Base-by-base conservation (phyloP, 208 protist genomes). In the Leishmania mexicana region DNA sequence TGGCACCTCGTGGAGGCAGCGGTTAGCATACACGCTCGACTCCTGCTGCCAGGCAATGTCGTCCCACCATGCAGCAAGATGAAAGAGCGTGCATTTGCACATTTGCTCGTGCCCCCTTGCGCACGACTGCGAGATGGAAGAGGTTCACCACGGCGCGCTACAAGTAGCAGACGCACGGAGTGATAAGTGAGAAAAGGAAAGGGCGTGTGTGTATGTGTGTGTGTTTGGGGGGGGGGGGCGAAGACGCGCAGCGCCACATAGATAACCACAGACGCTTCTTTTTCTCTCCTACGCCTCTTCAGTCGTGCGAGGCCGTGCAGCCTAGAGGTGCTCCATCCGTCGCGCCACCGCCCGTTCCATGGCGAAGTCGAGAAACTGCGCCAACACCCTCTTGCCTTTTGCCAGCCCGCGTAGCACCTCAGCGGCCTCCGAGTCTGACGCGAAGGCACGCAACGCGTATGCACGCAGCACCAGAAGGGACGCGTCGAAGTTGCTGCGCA, bases 311-410 rank as follows among this genome's bases (percentile, higher is more conserved):
- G 10, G 31, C 40, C 0, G 21, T n/a, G 38, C 24, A 57, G 13
- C 38, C 21, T 78, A 78, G 38, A 80, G 38, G 1, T 31, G 35
- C 47, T 62, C 79, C 38, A 86, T 49, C 49, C 83, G 78, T 24
- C 83, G 78, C 35, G 74, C 57, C 51, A 80, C 83, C 3, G 83
- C 78, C 5, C 83, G 78, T 67, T 86, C 83, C 78, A 83, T 83
- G 28, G 83, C 83, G 35, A 86, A 86, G 78, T 86, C 83, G 15
- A 86, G 78, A 57, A 86, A 86, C 78, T 86, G 73, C 45, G 73
- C 78, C 31, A 86, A 53, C 17, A 86, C 74, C 51, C 49, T 82
- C 64, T 51, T 75, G 38, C 65, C 58, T 35, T 83, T 86, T 15
- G 74, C 78, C 10, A 86, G 75, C 31, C 79, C 78, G 19, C 83